A percentile compares a stretch with the other conserved stretches of the same genome.
Evolutionary conservation across 768 basidiomycete species (phyloP).

Genomic region (Dentipellis fragilis): DNA sequence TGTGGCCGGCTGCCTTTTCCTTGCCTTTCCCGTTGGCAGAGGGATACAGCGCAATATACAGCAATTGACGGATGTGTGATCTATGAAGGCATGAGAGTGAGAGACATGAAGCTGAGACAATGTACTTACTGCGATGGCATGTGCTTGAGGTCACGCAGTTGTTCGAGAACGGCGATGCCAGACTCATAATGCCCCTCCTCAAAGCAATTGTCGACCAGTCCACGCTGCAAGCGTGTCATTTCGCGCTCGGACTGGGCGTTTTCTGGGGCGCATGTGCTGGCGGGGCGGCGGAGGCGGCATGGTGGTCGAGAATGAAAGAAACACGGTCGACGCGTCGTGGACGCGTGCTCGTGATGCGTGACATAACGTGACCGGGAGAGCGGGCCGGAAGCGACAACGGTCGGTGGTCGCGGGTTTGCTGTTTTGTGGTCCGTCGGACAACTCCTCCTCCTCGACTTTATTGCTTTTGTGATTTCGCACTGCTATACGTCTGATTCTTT

Average conservation of each 20-base stretch:
- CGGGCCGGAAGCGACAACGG: too few relatives aligned
- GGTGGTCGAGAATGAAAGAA: too few relatives aligned
- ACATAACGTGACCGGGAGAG: too few relatives aligned
- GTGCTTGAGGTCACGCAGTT: slow-evolving; percentile 46
- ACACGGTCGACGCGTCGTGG: too few relatives aligned
- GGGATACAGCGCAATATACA: slow-evolving; percentile 15
- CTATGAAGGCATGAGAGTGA: not conserved
- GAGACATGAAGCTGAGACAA: not conserved
- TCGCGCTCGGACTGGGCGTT: not conserved
- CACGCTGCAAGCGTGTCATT: slow-evolving; percentile 12
- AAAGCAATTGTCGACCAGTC: slow-evolving; percentile 60
- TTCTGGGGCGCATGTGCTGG: too few relatives aligned
- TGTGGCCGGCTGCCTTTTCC: not conserved
- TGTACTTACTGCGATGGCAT: slow-evolving; percentile 47
- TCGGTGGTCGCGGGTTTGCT: too few relatives aligned
- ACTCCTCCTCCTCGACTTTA: too few relatives aligned
- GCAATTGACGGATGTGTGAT: slow-evolving; percentile 13
- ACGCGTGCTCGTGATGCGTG: too few relatives aligned
- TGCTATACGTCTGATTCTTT: not conserved
- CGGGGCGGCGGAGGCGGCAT: too few relatives aligned
- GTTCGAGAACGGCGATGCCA: slow-evolving; percentile 52
- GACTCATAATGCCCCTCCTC: slow-evolving; percentile 72
- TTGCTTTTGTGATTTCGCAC: too few relatives aligned
- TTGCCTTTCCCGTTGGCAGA: not conserved
- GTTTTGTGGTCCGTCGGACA: too few relatives aligned